These are phyloP conservation scores for Candida sp. DNA, from an alignment of 1,139 yeast species.

Conservation along the genomic window DNA sequence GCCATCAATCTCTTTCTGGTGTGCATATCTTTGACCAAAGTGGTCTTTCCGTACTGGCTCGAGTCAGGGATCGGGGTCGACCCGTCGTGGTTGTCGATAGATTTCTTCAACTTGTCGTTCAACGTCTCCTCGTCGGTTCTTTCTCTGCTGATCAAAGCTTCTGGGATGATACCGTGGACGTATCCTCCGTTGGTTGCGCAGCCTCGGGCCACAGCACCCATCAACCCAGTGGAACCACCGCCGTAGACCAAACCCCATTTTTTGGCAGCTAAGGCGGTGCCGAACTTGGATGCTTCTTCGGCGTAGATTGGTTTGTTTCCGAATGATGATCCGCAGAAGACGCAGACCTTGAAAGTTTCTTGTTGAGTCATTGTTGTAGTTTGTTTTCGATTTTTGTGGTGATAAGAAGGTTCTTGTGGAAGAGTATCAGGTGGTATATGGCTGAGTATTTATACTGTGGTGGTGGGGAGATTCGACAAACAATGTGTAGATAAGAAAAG, in stretches of 20 bases:
- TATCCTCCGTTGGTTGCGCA: constrained; percentile 70
- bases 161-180: constrained; percentile 88
- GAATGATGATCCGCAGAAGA: constrained; percentile 84
- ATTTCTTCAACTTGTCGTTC: constrained; percentile 49
- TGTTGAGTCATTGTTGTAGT: constrained; percentile 7
- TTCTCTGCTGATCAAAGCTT: constrained; percentile 79
- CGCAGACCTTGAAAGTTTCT: constrained; percentile 51
- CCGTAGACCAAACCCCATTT: constrained; percentile 88
- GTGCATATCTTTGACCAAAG: constrained; percentile 89
- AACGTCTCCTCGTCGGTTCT: constrained; percentile 53
- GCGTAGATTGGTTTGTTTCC: constrained; percentile 62
- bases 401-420: neutral
- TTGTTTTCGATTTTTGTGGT: neutral
- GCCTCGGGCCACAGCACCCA: constrained; percentile 86
- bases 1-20: constrained; percentile 90
- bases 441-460: neutral
- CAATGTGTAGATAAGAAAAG: neutral
- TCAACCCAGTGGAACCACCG: constrained; percentile 87
- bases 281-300: constrained; percentile 61
- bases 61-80: constrained; percentile 67
- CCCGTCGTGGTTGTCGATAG: constrained; percentile 58
- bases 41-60: constrained; percentile 72
- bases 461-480: neutral
- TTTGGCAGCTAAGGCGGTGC: constrained; percentile 57
- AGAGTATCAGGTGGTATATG: neutral